Evolutionary conservation across 2,329 filamentous ascomycete genomes (phyloP).

Genomic region (Apiospora rasikravindrae): DNA sequence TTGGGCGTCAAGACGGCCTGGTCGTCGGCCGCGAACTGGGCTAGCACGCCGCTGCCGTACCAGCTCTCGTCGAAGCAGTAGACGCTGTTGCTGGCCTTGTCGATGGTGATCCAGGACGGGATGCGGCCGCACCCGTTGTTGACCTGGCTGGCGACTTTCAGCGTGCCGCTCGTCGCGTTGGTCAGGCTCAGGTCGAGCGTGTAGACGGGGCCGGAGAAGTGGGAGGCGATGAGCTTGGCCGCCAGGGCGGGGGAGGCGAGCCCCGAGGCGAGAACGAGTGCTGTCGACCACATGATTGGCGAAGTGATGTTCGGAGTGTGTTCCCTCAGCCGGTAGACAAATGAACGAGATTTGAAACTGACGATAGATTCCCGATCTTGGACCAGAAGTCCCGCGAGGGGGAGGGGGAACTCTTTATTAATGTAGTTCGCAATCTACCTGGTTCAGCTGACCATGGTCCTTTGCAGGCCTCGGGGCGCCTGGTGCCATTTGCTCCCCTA

Average conservation of each 20-base stretch:
- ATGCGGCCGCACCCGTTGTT: conserved; percentile 40
- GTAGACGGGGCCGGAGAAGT: conserved; percentile 47
- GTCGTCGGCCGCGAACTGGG: conserved; percentile 39
- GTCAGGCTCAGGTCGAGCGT: conserved; percentile 38
- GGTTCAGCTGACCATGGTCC: background rate
- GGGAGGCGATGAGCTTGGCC: conserved; percentile 43
- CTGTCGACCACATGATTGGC: background rate
- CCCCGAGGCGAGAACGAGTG: background rate
- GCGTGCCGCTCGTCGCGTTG: conserved; percentile 30
- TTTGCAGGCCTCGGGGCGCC: background rate
- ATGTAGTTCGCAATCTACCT: background rate
- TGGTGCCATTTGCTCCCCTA: background rate
- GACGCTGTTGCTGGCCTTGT: conserved; percentile 37
- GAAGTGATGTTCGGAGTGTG: too few species aligned
- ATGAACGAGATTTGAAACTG: background rate
- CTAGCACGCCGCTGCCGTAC: conserved; percentile 42
- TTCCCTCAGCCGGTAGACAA: too few species aligned
- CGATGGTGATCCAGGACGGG: conserved; percentile 46
- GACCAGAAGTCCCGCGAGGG: background rate
- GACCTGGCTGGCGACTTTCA: conserved; percentile 36
- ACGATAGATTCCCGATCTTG: background rate
- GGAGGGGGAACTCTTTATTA: background rate
- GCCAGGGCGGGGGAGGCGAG: conserved; percentile 25
- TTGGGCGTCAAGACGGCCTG: conserved; percentile 40
- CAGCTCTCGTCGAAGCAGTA: conserved; percentile 46